These are phyloP conservation scores for Gastroboletus turbinatus DNA, from an alignment of 1,284 basidiomycete species.

Conservation along the genomic window DNA sequence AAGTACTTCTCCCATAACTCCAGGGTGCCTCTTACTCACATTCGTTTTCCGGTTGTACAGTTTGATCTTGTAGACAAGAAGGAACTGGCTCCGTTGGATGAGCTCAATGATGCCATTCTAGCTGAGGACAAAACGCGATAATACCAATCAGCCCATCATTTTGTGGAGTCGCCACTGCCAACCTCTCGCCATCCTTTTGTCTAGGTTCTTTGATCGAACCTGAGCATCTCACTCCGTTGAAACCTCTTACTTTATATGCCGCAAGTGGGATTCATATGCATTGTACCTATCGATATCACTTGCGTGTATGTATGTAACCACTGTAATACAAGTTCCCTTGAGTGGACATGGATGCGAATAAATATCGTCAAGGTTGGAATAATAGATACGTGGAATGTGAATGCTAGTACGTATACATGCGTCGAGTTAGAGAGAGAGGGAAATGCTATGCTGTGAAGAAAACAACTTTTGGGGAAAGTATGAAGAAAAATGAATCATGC, in stretches of 20 bases:
- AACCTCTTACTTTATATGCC: background rate
- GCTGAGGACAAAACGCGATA: conserved; percentile 72
- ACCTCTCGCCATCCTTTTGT: background rate
- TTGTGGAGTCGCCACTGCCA: background rate
- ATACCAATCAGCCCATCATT: background rate
- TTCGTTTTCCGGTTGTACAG: conserved; percentile 39
- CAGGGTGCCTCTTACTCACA: conserved; percentile 5
- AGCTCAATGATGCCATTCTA: conserved; percentile 94
- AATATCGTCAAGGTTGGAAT: background rate
- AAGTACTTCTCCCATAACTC: conserved; percentile 51
- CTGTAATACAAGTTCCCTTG: conserved; percentile 13
- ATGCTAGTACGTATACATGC: conserved; percentile 2
- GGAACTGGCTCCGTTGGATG: conserved; percentile 93
- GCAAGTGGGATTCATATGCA: conserved; percentile 3
- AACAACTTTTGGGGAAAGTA: background rate
- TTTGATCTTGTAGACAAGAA: conserved; percentile 98
- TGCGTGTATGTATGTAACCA: conserved; percentile 7
- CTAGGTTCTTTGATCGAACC: background rate
- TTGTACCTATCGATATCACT: conserved; percentile 12
- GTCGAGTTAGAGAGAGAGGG: background rate
- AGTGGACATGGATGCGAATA: background rate
- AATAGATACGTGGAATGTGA: conserved; percentile 5
- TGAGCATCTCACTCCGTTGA: background rate
- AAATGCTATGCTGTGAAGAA: conserved; percentile 4
- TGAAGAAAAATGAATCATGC: background rate